phyloP scores from a whole-genome alignment of 345 rosid species.

The Gynandropsis gynandra region DNA sequence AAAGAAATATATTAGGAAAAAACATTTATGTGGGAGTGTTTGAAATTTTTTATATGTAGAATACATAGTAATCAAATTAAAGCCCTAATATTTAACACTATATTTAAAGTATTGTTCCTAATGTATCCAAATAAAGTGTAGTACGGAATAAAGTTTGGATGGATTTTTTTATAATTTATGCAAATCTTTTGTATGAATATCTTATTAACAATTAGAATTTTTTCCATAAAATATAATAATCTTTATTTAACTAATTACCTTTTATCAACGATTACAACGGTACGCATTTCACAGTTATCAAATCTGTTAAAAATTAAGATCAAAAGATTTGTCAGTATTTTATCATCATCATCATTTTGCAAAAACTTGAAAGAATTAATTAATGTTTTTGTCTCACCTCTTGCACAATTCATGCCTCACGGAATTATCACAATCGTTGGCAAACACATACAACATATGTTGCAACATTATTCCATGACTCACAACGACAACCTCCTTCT shows the following conservation, averaged over 20 bases:
- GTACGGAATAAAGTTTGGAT: too few species aligned
- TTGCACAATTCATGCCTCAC: constrained; percentile 23
- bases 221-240: background rate
- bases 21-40: too few species aligned
- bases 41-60: too few species aligned
- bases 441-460: constrained; percentile 30
- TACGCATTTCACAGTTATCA: constrained; percentile 30
- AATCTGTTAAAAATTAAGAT: constrained; percentile 15
- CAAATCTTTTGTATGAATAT: too few species aligned
- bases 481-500: constrained; percentile 32
- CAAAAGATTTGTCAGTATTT: background rate
- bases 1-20: constrained; percentile 5
- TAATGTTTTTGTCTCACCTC: constrained; percentile 13
- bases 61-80: too few species aligned
- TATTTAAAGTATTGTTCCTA: too few species aligned
- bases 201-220: too few species aligned
- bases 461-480: constrained; percentile 35
- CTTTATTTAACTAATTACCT: constrained; percentile 17
- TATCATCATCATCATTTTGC: too few species aligned
- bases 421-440: constrained; percentile 26
- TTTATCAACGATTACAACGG: constrained; percentile 30
- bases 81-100: too few species aligned
- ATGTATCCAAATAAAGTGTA: too few species aligned
- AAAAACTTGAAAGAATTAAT: background rate
- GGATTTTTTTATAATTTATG: too few species aligned